phyloP scores from a whole-genome alignment of 139 green algal genomes.

The Picochlorum sp. region DNA sequence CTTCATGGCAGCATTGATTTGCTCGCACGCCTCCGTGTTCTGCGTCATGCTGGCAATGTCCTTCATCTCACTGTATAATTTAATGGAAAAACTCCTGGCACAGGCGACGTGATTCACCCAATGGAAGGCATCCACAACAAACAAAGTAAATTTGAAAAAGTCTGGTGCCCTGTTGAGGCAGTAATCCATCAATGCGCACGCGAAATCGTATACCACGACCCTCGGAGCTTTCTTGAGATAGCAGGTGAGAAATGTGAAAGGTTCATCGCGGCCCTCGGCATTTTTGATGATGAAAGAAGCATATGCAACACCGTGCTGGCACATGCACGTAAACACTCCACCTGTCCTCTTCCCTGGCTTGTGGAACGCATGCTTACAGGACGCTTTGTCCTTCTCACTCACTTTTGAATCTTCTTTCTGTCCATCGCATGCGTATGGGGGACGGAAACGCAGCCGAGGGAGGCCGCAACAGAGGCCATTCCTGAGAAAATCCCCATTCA shows the following conservation, averaged over 20 bases:
- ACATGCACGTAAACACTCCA: slow-evolving; percentile 1
- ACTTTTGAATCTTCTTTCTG: not conserved
- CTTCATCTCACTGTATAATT: too few species aligned
- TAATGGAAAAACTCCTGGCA: too few species aligned
- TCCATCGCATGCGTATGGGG: not conserved
- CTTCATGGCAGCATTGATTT: too few species aligned
- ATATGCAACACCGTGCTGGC: not conserved
- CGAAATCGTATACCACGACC: not conserved
- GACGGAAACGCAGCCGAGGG: not conserved
- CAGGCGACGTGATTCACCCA: not conserved
- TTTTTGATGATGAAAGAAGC: slow-evolving; percentile 2
- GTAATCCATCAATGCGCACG: slow-evolving; percentile 1
- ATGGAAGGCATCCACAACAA: not conserved
- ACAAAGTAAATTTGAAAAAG: not conserved
- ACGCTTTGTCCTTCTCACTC: not conserved
- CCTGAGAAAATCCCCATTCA: not conserved
- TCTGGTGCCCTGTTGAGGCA: slow-evolving; percentile 4
- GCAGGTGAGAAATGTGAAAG: not conserved
- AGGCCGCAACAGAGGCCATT: not conserved
- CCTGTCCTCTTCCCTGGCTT: slow-evolving; percentile 2
- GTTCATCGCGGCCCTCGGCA: not conserved
- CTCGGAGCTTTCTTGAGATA: not conserved
- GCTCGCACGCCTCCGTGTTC: too few species aligned
- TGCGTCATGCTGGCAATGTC: too few species aligned
- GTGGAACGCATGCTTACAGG: not conserved